Base-by-base conservation (phyloP, 306 rosid species). In the Quillaja saponaria region DNA sequence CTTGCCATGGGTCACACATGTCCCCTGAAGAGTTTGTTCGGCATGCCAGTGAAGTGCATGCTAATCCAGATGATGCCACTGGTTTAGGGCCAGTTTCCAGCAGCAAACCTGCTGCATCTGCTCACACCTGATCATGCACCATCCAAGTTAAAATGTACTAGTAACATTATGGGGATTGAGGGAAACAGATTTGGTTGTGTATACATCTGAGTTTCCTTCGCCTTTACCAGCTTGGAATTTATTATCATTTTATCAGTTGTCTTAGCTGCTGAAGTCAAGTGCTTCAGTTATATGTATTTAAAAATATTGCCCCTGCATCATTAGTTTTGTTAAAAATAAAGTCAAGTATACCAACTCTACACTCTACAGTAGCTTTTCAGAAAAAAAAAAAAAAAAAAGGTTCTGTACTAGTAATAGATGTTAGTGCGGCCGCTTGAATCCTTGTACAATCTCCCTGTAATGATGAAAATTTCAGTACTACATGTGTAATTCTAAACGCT, bases 1-100 rank as follows among this genome's bases (percentile, higher is more conserved):
- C 97, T 60, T 94, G 99, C 78, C 99, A 94, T 63, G 67, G 97
- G 15, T 66, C 80, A 54, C 97, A 89, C 78, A 74, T 94, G 99
- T 83, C 91, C 33, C 83, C 89, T 0, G 99, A 94, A 13, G 99
- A 89, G 69, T 92, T 92, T 66, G 80, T 89, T 71, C 81, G 82
- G 52, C 99, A 89, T 55, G 95, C 99, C 10, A 80, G 78, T 5
- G 85, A 83, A 71, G 95, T 79, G 35, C 79, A 67, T 48, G 45
- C 74, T 55, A 73, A 67, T 48, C 71, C 78, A 2, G 96, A 91
- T 40, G 83, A 77, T 0, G 71, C 67, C 58, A 55, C 75, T 37
- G 85, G 71, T 51, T 75, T 74, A 81, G 82, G 10, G 31, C 31
- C 31, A 25, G 31, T 25, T 25, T 25, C 31, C 4, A 25, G 31